phyloP scores from a whole-genome alignment of 2,329 filamentous ascomycete genomes.

The Massarina eburnea region DNA sequence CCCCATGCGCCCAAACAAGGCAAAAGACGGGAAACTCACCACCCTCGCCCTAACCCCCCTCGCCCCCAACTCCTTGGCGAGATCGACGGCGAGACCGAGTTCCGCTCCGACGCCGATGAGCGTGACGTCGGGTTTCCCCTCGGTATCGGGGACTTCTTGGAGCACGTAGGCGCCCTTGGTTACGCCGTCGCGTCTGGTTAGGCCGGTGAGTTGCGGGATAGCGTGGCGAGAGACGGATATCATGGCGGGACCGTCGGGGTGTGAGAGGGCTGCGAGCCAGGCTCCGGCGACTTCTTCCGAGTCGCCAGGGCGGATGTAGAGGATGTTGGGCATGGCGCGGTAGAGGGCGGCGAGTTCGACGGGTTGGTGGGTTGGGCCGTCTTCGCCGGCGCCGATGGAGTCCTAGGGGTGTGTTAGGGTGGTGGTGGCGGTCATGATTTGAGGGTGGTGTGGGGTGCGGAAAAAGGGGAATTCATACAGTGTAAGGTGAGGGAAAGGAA shows the following conservation, averaged over 20 bases:
- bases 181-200: constrained; percentile 46
- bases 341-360: constrained; percentile 60
- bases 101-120: constrained; percentile 55
- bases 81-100: constrained; percentile 50
- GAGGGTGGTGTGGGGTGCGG: too few species aligned
- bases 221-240: constrained; percentile 54
- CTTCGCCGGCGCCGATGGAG: constrained; percentile 57
- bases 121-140: constrained; percentile 54
- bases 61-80: constrained; percentile 43
- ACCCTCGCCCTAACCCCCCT: constrained; percentile 49
- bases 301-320: constrained; percentile 63
- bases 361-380: constrained; percentile 65
- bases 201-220: constrained; percentile 44
- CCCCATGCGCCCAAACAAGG: constrained; percentile 53
- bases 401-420: too few species aligned
- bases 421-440: constrained; percentile 63
- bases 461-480: too few species aligned
- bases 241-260: constrained; percentile 48
- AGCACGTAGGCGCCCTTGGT: constrained; percentile 52
- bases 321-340: constrained; percentile 63
- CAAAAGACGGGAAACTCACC: constrained; percentile 54
- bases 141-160: constrained; percentile 45
- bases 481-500: too few species aligned
- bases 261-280: constrained; percentile 52
- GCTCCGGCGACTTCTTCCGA: constrained; percentile 61